phyloP scores from a whole-genome alignment of 1,284 basidiomycete genomes.

The Kwoniella shivajii region DNA sequence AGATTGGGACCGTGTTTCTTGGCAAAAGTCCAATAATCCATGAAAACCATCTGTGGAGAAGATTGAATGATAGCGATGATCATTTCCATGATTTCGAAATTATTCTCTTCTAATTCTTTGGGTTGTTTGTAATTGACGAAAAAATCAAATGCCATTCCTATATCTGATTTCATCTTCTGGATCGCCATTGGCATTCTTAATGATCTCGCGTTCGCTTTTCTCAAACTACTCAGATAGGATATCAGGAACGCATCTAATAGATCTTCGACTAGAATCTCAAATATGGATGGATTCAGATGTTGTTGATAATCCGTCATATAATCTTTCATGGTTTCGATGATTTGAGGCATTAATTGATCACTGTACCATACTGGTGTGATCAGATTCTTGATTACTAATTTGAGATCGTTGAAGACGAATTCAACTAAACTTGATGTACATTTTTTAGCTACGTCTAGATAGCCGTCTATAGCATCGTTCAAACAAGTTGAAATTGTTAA shows the following conservation, averaged over 20 bases:
- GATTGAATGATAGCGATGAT: constrained; percentile 83
- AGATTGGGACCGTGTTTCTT: constrained; percentile 92
- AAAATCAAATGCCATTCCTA: constrained; percentile 74
- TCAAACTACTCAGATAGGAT: constrained; percentile 84
- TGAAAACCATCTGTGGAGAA: constrained; percentile 87
- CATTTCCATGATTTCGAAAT: constrained; percentile 86
- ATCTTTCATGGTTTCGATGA: constrained; percentile 93
- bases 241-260: constrained; percentile 89
- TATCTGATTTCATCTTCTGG: constrained; percentile 79
- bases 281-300: constrained; percentile 86
- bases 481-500: constrained; percentile 78
- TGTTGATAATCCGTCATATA: constrained; percentile 91
- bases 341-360: constrained; percentile 63
- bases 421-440: constrained; percentile 93
- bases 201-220: constrained; percentile 70
- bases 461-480: constrained; percentile 97
- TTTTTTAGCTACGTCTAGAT: constrained; percentile 95
- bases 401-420: constrained; percentile 93
- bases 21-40: constrained; percentile 96
- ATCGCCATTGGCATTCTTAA: constrained; percentile 82
- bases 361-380: constrained; percentile 82
- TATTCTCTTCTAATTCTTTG: constrained; percentile 71
- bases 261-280: constrained; percentile 91
- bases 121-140: constrained; percentile 78
- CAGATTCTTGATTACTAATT: constrained; percentile 80